Evolutionary conservation across 2,329 filamentous ascomycete genomes (phyloP).

Genomic region (Ambrosiella beaveri): DNA sequence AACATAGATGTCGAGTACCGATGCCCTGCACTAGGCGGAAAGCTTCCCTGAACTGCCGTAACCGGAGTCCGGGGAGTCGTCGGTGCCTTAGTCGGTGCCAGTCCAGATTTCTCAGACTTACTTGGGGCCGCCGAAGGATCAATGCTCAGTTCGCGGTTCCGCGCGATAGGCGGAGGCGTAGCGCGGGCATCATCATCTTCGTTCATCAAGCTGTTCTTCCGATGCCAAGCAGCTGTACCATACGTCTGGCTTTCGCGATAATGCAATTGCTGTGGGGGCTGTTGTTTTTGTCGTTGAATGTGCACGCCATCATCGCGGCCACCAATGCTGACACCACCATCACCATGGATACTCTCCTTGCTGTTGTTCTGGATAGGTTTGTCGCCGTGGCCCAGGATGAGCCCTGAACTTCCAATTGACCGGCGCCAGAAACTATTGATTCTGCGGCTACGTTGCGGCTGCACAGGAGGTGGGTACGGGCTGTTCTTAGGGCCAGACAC

Average conservation of each 20-base stretch:
- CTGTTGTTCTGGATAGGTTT: slow-evolving; percentile 9
- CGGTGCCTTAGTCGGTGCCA: not conserved
- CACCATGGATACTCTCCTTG: slow-evolving; percentile 13
- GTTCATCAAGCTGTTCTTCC: slow-evolving; percentile 17
- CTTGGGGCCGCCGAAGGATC: not conserved
- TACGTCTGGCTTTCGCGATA: slow-evolving; percentile 17
- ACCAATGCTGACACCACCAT: slow-evolving; percentile 7
- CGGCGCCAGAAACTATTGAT: slow-evolving; percentile 35
- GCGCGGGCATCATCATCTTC: slow-evolving; percentile 31
- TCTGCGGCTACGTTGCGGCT: slow-evolving; percentile 19
- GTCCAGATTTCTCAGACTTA: not conserved
- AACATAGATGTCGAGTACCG: slow-evolving; percentile 4
- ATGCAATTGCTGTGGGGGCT: not conserved
- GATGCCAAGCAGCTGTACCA: slow-evolving; percentile 26
- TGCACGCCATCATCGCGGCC: slow-evolving; percentile 12
- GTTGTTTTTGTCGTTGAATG: not conserved
- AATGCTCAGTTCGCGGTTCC: slow-evolving; percentile 20
- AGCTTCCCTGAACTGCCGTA: not conserved
- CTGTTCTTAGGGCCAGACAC: slow-evolving; percentile 7
- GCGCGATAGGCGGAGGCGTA: slow-evolving; percentile 39
- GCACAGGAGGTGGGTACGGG: slow-evolving; percentile 9
- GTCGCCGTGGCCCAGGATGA: not conserved
- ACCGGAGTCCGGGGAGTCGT: slow-evolving; percentile 6
- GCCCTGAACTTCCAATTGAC: slow-evolving; percentile 24
- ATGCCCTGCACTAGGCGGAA: slow-evolving; percentile 8